Evolutionary conservation across 148 eudicot genomes (phyloP), one percentile per base, ranked within the genome.

Genomic region (Rhododendron vialii): DNA sequence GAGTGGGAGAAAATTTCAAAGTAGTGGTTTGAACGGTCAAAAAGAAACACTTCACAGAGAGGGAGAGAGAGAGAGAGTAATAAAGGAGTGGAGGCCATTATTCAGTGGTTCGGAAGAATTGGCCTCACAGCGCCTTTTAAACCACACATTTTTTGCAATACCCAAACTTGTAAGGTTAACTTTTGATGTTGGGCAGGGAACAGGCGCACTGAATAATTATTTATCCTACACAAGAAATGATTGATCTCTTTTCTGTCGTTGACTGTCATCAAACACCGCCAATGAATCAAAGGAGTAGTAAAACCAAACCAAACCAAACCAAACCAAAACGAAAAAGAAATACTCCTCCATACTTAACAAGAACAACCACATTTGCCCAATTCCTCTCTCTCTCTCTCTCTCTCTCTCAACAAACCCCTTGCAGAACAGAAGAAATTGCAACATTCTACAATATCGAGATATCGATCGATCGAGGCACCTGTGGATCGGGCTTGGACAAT

Each of bases 21-120:
- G 83, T 33, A 53, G 78, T 45, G 87, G 87, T 87, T 91, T 91
- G 92, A 91, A 91, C 83, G 92, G 93, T 91, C 93, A 91, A 91
- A 90, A 87, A 85, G 85, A 84, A 53, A 81, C 55, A 78, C 18
- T 41, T 41, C 45, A 6, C 43, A 41, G 0, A 41, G 7, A 41
- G 7, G 6, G 7, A 41, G 7, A 41, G 43, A 41, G 45, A 41
- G 8, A 45, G 26, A 78, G 47, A 10, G 53, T 24, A 65, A 41
- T 43, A 77, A n/a, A 69, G 30, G 9, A 24, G 36, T 2, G 47
- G 8, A 47, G 5, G 11, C 15, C 14, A 50, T 30, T 28, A 69
- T 69, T 69, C 7, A 11, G 75, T 69, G 73, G 14, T 10, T 26
- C 73, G 30, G 5, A 65, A 26, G 4, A 65, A 10, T 10, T 65